These are phyloP conservation scores for Candida loeiensis DNA, from an alignment of 805 yeast genomes.

Conservation along the genomic window DNA sequence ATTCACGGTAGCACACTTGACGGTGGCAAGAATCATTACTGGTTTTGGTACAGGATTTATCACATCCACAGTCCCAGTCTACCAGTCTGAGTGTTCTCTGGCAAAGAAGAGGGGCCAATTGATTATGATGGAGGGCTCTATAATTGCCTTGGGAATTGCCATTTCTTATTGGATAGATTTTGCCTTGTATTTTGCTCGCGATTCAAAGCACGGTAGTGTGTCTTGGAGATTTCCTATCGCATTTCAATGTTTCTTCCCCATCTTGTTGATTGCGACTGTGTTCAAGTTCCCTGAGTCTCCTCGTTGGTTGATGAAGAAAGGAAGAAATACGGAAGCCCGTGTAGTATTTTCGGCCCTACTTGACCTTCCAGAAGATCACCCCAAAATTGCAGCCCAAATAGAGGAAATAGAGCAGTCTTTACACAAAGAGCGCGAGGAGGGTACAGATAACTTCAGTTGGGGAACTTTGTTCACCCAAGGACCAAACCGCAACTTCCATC, in stretches of 20 bases:
- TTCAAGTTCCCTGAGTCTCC: conserved; percentile 38
- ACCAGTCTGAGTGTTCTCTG: conserved; percentile 12
- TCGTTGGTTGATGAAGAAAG: conserved; percentile 24
- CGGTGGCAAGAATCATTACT: conserved; percentile 5
- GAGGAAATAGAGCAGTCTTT: conserved; percentile 16
- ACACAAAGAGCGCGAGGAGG: conserved; percentile 13
- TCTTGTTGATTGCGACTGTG: conserved; percentile 2
- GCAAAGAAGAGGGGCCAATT: conserved; percentile 7
- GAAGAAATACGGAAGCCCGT: conserved; percentile 21
- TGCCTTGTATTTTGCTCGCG: conserved; percentile 8
- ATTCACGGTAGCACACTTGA: conserved; percentile 22
- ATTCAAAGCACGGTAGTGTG: conserved; percentile 16
- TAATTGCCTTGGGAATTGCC: conserved; percentile 6
- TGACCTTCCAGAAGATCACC: conserved; percentile 10
- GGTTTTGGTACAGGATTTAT: conserved; percentile 7
- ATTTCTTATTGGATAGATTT: conserved; percentile 12
- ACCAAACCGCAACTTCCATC: conserved; percentile 44
- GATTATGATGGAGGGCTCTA: conserved; percentile 22
- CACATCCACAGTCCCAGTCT: conserved; percentile 12
- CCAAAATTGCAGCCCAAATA: conserved; percentile 15
- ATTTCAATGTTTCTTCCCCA: conserved; percentile 5
- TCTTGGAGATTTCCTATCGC: conserved; percentile 8
- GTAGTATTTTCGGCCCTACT: conserved; percentile 8
- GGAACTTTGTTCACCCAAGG: conserved; percentile 38
- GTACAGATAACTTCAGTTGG: conserved; percentile 21